A percentile compares a stretch with the other conserved stretches of the same genome.
Conservation (phyloP, 2,329 filamentous ascomycete genomes). For the Ascochyta fabae region DNA sequence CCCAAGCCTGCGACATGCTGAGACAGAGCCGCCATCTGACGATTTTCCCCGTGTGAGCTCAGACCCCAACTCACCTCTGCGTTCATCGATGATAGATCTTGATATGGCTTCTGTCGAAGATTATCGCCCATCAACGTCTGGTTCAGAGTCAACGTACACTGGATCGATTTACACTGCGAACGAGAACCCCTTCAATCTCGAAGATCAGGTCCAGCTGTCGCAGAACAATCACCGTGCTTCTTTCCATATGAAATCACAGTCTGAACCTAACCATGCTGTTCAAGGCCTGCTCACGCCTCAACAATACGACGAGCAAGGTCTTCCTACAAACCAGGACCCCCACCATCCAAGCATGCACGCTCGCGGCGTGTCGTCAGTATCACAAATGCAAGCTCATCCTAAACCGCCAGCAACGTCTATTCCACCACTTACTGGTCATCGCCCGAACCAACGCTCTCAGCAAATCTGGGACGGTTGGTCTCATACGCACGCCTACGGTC, state of each 20-base stretch:
- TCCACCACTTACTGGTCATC: slow-evolving; percentile 26
- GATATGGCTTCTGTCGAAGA: slow-evolving; percentile 50
- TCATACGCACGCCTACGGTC: slow-evolving; percentile 41
- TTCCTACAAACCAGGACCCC: slow-evolving; percentile 38
- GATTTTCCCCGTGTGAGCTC: slow-evolving; percentile 48
- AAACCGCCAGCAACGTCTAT: slow-evolving; percentile 33
- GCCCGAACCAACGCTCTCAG: slow-evolving; percentile 37
- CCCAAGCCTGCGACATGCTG: slow-evolving; percentile 50
- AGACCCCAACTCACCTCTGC: slow-evolving; percentile 43
- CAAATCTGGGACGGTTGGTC: slow-evolving; percentile 45
- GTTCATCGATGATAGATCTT: slow-evolving; percentile 55
- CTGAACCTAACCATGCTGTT: slow-evolving; percentile 48
- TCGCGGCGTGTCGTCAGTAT: slow-evolving; percentile 44
- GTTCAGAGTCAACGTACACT: slow-evolving; percentile 45
- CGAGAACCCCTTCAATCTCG: slow-evolving; percentile 58
- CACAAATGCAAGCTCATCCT: slow-evolving; percentile 39
- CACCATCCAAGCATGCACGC: slow-evolving; percentile 42
- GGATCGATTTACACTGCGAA: slow-evolving; percentile 47
- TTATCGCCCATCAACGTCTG: slow-evolving; percentile 54
- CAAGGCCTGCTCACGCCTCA: slow-evolving; percentile 47
- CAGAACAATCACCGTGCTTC: slow-evolving; percentile 48
- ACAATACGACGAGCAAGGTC: slow-evolving; percentile 45
- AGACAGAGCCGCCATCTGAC: slow-evolving; percentile 50
- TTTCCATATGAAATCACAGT: slow-evolving; percentile 50
- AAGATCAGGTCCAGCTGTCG: slow-evolving; percentile 52